These are phyloP conservation scores for Pyricularia sp. DNA, from an alignment of 2,329 filamentous ascomycete genomes.

Conservation along the genomic window DNA sequence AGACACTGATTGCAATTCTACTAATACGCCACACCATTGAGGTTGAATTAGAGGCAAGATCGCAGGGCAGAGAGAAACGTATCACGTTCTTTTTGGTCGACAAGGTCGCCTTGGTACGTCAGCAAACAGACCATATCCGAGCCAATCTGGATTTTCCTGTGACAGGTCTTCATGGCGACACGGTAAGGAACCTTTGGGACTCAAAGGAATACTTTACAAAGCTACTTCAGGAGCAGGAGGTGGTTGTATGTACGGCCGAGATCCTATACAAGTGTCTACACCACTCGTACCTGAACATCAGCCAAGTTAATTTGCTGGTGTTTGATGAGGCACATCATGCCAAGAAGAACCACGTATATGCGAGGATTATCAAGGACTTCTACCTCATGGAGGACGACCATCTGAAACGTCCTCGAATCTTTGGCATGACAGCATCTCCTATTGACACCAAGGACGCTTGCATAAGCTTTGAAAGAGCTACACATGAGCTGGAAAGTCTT, in stretches of 20 bases:
- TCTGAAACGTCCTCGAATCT: conserved; percentile 54
- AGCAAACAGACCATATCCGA: conserved; percentile 72
- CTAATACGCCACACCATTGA: conserved; percentile 66
- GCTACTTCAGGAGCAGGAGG: conserved; percentile 52
- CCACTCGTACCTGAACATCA: conserved; percentile 67
- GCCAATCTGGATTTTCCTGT: conserved; percentile 69
- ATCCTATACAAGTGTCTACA: conserved; percentile 68
- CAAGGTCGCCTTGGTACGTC: conserved; percentile 79
- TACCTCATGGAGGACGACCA: conserved; percentile 43
- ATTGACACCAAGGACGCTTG: conserved; percentile 68
- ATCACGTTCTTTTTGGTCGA: conserved; percentile 81
- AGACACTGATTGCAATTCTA: conserved; percentile 88
- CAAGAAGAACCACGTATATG: conserved; percentile 87
- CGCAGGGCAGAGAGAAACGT: conserved; percentile 42
- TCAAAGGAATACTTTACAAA: conserved; percentile 36
- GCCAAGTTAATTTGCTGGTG: conserved; percentile 75
- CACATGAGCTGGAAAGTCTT: conserved; percentile 59
- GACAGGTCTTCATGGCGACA: conserved; percentile 62
- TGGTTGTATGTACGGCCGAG: conserved; percentile 85
- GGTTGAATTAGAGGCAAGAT: conserved; percentile 60
- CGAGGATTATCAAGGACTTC: conserved; percentile 77
- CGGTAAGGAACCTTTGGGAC: conserved; percentile 27
- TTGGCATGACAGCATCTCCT: conserved; percentile 96
- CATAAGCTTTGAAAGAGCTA: conserved; percentile 44
- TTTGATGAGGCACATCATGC: conserved; percentile 96